phyloP scores from a whole-genome alignment of 139 green algal species.

The Chlorella sorokiniana region DNA sequence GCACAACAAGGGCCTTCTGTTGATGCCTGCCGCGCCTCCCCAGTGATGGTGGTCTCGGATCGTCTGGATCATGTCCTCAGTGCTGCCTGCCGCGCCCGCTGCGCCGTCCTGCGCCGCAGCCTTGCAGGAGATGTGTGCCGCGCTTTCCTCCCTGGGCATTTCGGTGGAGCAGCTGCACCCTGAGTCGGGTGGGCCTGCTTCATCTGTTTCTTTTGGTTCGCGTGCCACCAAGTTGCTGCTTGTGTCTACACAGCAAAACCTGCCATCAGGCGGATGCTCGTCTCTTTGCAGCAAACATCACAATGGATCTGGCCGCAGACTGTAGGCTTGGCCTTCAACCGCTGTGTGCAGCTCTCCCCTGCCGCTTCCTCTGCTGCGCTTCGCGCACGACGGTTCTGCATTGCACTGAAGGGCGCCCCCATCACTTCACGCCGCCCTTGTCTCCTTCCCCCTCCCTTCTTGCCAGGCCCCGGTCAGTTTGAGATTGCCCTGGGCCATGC shows the following conservation, averaged over 20 bases:
- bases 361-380: not conserved
- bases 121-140: constrained; percentile 40
- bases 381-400: not conserved
- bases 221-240: too few species aligned
- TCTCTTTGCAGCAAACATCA: too few species aligned
- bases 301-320: too few species aligned
- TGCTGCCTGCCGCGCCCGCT: not conserved
- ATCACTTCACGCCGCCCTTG: not conserved
- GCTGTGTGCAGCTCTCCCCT: not conserved
- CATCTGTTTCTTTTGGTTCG: not conserved
- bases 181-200: constrained; percentile 37
- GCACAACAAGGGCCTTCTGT: too few species aligned
- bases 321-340: too few species aligned
- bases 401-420: not conserved
- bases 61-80: too few species aligned
- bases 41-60: too few species aligned
- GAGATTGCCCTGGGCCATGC: constrained; percentile 51
- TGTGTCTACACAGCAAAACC: too few species aligned
- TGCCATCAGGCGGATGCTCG: not conserved
- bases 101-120: not conserved
- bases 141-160: constrained; percentile 45
- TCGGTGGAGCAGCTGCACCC: constrained; percentile 63
- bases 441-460: too few species aligned
- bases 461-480: constrained; percentile 65
- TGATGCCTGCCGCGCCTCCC: too few species aligned